Evolutionary conservation across 768 basidiomycete species (phyloP), one percentile per base, ranked within the genome.

Genomic region (Phanerochaete sordida): DNA sequence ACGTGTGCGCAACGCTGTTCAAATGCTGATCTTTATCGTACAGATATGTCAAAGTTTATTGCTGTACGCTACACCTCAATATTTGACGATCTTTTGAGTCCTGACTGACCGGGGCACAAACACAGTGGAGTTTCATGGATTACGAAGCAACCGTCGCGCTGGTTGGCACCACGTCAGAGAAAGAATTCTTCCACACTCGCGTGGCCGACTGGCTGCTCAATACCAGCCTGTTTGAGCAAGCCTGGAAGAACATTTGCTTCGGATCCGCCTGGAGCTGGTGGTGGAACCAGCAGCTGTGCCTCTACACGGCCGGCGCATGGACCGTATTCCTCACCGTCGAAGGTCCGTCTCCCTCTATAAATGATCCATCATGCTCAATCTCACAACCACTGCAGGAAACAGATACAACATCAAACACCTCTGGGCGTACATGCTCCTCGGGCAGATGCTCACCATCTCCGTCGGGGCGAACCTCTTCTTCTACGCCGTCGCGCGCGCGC

Each of bases 391-490:
- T 49, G 19, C 55, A 76, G 81, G 80, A 0, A 67, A 73, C 39
- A 69, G 73, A 23, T 65, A 75, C 45, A 57, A 72, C 16, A 74
- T 88, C 60, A 79, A 77, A 63, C 74, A 81, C 61, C 51, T 81
- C 0, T 86, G 84, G 84, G 85, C 82, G 1, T 89, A 86, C 72
- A 87, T 89, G 84, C 73, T 90, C 35, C 77, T 91, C 9, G 88
- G 87, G 5, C 87, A 90, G 70, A 64, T 89, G 23, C 86, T 91
- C 56, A 86, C 88, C 31, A 84, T 90, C 48, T 84, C 83, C 12
- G 83, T 88, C 37, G 84, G 86, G 8, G 81, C 82, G 0, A 82
- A 83, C 56, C 75, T 91, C 21, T 89, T 88, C 72, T 82, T 82
- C 64, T 69, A 83, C 6, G 81, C 84, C 11, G 57, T 86, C 30